Evolutionary conservation across 2,329 filamentous ascomycete species (phyloP).

Genomic region (Berkeleyomyces rouxiae): DNA sequence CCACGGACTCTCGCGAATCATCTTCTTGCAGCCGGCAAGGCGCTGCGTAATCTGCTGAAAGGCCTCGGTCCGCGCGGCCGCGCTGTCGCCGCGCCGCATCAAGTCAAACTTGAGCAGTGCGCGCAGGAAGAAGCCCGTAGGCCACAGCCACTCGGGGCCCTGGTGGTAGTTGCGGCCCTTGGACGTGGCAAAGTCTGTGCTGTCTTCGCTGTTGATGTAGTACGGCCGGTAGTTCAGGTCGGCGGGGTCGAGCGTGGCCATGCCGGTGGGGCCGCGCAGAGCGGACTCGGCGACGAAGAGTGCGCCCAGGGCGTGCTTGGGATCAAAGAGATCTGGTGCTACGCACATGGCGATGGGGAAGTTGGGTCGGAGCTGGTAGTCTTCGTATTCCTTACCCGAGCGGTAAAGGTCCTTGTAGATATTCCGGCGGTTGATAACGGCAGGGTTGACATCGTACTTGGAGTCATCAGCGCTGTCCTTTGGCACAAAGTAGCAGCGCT

Average conservation of each 20-base stretch:
- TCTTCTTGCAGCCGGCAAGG: conserved; percentile 67
- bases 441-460: conserved; percentile 64
- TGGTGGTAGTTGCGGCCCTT: conserved; percentile 98
- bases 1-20: conserved; percentile 68
- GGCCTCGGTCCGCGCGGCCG: conserved; percentile 47
- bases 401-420: conserved; percentile 97
- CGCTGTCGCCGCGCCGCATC: conserved; percentile 37
- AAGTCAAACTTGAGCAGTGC: conserved; percentile 85
- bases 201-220: conserved; percentile 92
- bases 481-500: conserved; percentile 82
- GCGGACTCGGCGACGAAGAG: conserved; percentile 64
- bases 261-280: conserved; percentile 75
- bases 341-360: conserved; percentile 93
- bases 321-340: conserved; percentile 72
- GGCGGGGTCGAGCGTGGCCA: conserved; percentile 84
- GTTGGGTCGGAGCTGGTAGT: conserved; percentile 90
- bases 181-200: conserved; percentile 72
- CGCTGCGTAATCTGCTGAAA: conserved; percentile 89
- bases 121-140: conserved; percentile 84
- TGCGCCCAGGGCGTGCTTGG: conserved; percentile 59
- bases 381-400: conserved; percentile 88
- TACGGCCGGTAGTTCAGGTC: conserved; percentile 89
- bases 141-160: conserved; percentile 97
- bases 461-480: conserved; percentile 49
- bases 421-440: conserved; percentile 71